Conservation (phyloP, 2,329 filamentous ascomycete genomes). For the Leptographium procerum region DNA sequence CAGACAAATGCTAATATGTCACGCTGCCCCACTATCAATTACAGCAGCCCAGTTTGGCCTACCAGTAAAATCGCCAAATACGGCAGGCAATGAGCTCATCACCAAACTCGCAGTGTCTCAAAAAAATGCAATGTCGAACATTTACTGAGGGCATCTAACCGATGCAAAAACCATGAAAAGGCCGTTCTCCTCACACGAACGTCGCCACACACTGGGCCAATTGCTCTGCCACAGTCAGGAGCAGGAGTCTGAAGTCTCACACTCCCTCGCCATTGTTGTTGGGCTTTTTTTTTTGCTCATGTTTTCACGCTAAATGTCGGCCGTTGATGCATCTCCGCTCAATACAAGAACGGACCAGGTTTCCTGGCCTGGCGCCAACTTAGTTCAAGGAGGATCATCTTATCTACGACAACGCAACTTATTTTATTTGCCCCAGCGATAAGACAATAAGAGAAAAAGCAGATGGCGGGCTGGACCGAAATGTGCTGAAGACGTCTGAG, state of each 20-base stretch:
- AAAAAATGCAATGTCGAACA: neutral
- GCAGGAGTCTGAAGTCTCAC: too few relatives aligned
- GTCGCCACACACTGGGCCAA: neutral
- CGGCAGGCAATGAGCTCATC: neutral
- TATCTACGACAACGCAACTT: neutral
- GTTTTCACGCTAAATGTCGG: neutral
- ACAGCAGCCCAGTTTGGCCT: neutral
- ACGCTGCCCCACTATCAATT: neutral
- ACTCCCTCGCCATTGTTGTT: neutral
- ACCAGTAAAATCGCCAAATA: neutral
- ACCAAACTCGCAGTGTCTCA: neutral
- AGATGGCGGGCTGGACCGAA: neutral
- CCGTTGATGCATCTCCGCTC: constrained; percentile 14
- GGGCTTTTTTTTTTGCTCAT: neutral
- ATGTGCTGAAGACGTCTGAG: neutral
- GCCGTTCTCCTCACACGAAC: neutral
- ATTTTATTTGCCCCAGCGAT: neutral
- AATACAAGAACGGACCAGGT: neutral
- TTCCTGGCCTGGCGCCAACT: neutral
- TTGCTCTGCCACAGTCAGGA: too few relatives aligned
- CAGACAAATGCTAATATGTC: neutral
- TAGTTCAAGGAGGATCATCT: neutral
- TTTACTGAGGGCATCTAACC: neutral
- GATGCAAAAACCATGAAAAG: neutral
- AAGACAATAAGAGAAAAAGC: neutral